phyloP scores from a whole-genome alignment of 1,284 basidiomycete species.

The Leccinum olivaceoglutinosum region DNA sequence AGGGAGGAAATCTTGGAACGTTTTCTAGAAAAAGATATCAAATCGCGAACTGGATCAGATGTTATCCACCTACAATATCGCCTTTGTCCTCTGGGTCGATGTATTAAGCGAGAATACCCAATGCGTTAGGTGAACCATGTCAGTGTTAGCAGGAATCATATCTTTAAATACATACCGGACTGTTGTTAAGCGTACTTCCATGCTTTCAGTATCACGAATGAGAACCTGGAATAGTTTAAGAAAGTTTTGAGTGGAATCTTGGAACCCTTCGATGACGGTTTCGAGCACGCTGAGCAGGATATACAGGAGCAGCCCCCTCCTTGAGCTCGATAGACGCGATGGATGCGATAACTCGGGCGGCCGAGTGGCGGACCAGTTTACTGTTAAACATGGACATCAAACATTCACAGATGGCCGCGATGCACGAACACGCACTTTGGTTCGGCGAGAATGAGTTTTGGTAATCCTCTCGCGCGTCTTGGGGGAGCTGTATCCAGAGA shows the following conservation, averaged over 20 bases:
- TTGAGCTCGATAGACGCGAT: slow-evolving; percentile 91
- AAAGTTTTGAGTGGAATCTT: slow-evolving; percentile 71
- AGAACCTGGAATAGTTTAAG: slow-evolving; percentile 81
- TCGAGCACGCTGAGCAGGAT: slow-evolving; percentile 93
- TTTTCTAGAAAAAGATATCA: slow-evolving; percentile 46
- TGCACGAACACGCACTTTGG: slow-evolving; percentile 53
- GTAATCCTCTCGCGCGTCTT: slow-evolving; percentile 73
- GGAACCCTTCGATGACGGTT: slow-evolving; percentile 85
- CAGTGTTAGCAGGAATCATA: slow-evolving; percentile 1
- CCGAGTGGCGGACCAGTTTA: slow-evolving; percentile 83
- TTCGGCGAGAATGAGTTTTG: slow-evolving; percentile 78
- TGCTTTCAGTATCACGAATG: slow-evolving; percentile 83
- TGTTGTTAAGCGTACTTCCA: slow-evolving; percentile 90
- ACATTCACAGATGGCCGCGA: background rate
- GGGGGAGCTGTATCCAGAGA: slow-evolving; percentile 77
- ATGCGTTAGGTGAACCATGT: slow-evolving; percentile 47
- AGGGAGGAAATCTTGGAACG: slow-evolving; percentile 88
- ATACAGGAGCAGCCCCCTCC: slow-evolving; percentile 79
- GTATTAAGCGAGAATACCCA: slow-evolving; percentile 92
- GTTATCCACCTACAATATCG: slow-evolving; percentile 62
- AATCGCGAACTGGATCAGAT: background rate
- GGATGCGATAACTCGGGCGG: slow-evolving; percentile 89
- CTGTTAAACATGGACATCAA: slow-evolving; percentile 35
- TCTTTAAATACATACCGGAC: slow-evolving; percentile 49
- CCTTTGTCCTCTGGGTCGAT: slow-evolving; percentile 85